A percentile compares a stretch with the other conserved stretches of the same genome.
Evolutionary conservation across 2,329 filamentous ascomycete species (phyloP).

Genomic region (Colletotrichum somersetense): DNA sequence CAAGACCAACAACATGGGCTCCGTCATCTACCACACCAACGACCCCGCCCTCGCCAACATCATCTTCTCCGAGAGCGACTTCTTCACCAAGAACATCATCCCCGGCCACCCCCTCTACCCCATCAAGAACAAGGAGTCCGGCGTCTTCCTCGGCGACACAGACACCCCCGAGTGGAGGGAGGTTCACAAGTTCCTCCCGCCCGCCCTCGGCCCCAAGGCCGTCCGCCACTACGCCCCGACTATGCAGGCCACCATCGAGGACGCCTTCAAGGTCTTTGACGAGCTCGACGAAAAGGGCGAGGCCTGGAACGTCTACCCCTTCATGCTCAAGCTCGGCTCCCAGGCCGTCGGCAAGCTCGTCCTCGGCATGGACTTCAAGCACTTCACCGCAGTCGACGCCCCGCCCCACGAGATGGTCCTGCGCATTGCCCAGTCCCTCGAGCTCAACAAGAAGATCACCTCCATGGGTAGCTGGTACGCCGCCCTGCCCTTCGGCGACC

Average conservation of each 20-base stretch:
- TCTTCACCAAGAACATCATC: conserved; percentile 66
- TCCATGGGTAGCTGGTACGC: conserved; percentile 68
- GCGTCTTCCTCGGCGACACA: conserved; percentile 64
- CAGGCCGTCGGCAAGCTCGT: conserved; percentile 60
- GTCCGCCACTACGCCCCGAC: conserved; percentile 71
- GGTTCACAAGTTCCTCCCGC: conserved; percentile 73
- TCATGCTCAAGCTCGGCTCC: conserved; percentile 63
- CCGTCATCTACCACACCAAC: conserved; percentile 63
- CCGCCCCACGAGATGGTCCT: conserved; percentile 64
- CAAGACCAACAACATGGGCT: conserved; percentile 65
- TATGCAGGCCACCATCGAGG: conserved; percentile 68
- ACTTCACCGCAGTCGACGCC: conserved; percentile 59
- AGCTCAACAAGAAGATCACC: conserved; percentile 70
- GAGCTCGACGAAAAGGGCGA: conserved; percentile 62
- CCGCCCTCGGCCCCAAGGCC: conserved; percentile 69
- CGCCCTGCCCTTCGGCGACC: conserved; percentile 69
- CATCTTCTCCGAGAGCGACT: conserved; percentile 62
- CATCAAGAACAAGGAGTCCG: conserved; percentile 57
- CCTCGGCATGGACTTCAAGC: conserved; percentile 60
- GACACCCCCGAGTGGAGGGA: conserved; percentile 62
- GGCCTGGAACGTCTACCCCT: conserved; percentile 63
- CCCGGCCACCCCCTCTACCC: conserved; percentile 61
- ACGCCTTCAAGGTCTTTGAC: conserved; percentile 63
- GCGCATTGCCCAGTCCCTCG: conserved; percentile 62
- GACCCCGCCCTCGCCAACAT: conserved; percentile 60